These are phyloP conservation scores for Termitomyces sp. DNA, from an alignment of 768 basidiomycete species.

Conservation along the genomic window DNA sequence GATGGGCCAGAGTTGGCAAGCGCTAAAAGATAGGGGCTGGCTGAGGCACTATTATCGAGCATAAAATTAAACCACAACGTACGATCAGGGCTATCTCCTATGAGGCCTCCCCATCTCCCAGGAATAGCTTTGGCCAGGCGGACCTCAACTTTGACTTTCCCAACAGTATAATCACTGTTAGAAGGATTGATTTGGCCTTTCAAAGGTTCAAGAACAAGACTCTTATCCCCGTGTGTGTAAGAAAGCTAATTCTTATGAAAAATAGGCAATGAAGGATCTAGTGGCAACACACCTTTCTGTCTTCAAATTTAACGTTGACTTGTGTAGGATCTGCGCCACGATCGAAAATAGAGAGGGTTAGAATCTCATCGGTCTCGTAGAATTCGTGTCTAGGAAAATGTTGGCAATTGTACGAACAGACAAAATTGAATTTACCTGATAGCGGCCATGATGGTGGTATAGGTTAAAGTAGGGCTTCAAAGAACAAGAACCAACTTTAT, in stretches of 20 bases:
- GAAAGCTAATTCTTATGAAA: slow-evolving; percentile 32
- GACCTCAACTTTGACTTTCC: slow-evolving; percentile 87
- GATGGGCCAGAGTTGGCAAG: slow-evolving; percentile 25
- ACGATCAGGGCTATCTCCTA: slow-evolving; percentile 77
- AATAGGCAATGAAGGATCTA: not conserved
- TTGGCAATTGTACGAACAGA: not conserved
- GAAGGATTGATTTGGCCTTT: slow-evolving; percentile 73
- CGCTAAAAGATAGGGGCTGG: slow-evolving; percentile 15
- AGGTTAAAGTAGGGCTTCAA: not conserved
- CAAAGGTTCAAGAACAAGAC: slow-evolving; percentile 71
- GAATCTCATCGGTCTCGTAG: slow-evolving; percentile 77
- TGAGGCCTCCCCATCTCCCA: slow-evolving; percentile 71
- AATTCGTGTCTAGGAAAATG: slow-evolving; percentile 64
- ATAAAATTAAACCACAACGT: slow-evolving; percentile 21
- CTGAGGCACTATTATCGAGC: not conserved
- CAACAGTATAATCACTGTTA: slow-evolving; percentile 58
- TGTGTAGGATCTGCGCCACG: slow-evolving; percentile 62
- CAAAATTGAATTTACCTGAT: slow-evolving; percentile 3
- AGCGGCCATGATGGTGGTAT: slow-evolving; percentile 6
- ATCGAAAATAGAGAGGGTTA: slow-evolving; percentile 76
- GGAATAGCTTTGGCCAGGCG: slow-evolving; percentile 60
- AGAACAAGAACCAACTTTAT: not conserved
- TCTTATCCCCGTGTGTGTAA: slow-evolving; percentile 66
- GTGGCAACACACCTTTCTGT: slow-evolving; percentile 46
- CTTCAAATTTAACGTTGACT: slow-evolving; percentile 57